A percentile compares a stretch with the other conserved stretches of the same genome.
phyloP scores from a whole-genome alignment of 1,139 yeast genomes.

The Magnusiomyces suaveolens region DNA sequence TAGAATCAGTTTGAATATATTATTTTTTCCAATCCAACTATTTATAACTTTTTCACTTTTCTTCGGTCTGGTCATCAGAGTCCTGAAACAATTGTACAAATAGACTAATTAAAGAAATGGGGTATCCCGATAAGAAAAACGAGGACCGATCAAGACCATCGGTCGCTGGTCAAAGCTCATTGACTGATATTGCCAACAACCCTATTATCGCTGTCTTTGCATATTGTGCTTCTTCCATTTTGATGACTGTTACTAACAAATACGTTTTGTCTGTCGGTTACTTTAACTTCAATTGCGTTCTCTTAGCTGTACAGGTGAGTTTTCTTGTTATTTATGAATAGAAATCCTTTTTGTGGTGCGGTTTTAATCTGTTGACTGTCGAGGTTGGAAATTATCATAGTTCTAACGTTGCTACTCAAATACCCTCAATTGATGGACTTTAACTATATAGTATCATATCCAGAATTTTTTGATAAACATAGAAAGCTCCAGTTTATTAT shows the following conservation, averaged over 20 bases:
- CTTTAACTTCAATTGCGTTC: conserved; percentile 85
- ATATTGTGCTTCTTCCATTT: conserved; percentile 85
- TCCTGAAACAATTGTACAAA: background rate
- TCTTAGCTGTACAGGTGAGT: conserved; percentile 42
- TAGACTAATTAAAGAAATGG: background rate
- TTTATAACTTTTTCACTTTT: background rate
- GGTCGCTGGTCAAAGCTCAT: background rate
- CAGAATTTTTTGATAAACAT: too few relatives aligned
- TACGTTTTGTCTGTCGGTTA: conserved; percentile 73
- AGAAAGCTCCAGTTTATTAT: too few relatives aligned
- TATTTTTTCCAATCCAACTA: background rate
- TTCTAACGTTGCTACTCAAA: background rate
- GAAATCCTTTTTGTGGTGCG: background rate
- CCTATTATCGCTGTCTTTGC: conserved; percentile 79
- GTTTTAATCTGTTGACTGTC: background rate
- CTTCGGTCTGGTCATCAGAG: background rate
- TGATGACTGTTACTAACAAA: conserved; percentile 98
- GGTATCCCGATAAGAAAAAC: conserved; percentile 13
- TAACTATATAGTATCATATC: too few relatives aligned
- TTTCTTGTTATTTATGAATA: background rate
- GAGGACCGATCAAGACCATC: conserved; percentile 13
- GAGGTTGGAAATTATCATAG: too few relatives aligned
- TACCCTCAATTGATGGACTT: background rate
- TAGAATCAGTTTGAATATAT: too few relatives aligned
- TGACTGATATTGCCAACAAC: conserved; percentile 41